Evolutionary conservation across 116 monocot genomes (phyloP).

Genomic region (Iris pallida): DNA sequence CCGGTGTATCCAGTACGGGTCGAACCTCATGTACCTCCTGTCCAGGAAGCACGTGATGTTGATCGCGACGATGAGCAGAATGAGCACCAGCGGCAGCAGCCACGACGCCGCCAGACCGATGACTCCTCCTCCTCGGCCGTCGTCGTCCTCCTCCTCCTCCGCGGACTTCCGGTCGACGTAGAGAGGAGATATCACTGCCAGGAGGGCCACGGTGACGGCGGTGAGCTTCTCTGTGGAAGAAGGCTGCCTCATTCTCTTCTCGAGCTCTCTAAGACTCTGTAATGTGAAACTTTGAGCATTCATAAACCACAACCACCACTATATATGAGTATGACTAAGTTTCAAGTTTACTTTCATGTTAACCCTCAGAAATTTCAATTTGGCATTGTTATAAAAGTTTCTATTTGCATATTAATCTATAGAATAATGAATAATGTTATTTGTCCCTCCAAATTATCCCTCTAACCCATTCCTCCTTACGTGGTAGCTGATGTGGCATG

Average conservation of each 20-base stretch:
- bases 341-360: no score
- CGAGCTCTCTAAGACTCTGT: no score
- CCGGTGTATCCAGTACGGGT: slow-evolving; percentile 83
- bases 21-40: slow-evolving; percentile 46
- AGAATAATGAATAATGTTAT: no score
- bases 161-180: slow-evolving; percentile 34
- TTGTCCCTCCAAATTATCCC: no score
- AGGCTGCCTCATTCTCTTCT: slow-evolving; percentile 19
- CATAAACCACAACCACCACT: no score
- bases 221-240: slow-evolving; percentile 42
- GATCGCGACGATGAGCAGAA: slow-evolving; percentile 43
- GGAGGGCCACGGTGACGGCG: slow-evolving; percentile 33
- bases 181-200: slow-evolving; percentile 56
- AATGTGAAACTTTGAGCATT: no score
- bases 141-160: slow-evolving; percentile 26
- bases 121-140: not conserved
- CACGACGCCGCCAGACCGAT: not conserved
- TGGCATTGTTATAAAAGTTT: no score
- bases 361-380: no score
- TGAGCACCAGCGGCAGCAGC: slow-evolving; percentile 35
- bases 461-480: no score
- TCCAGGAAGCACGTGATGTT: slow-evolving; percentile 46
- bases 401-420: no score
- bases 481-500: no score
- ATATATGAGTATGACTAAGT: no score